These are phyloP conservation scores for Xylaria scruposa DNA, from an alignment of 495 filamentous ascomycete species.

Conservation along the genomic window DNA sequence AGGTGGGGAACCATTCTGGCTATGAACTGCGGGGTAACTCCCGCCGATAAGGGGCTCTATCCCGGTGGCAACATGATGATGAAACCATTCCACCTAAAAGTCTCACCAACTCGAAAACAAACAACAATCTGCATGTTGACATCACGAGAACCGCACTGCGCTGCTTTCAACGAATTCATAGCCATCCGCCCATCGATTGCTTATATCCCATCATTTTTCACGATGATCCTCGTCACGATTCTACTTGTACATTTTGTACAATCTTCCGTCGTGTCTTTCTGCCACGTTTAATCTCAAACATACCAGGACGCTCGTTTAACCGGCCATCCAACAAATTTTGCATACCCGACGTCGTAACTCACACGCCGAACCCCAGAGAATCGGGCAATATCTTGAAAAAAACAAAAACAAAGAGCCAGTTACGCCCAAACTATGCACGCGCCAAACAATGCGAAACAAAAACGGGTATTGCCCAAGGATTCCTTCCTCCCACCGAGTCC, in stretches of 20 bases:
- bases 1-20: constrained; percentile 10
- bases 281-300: neutral
- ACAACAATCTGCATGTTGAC: neutral
- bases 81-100: neutral
- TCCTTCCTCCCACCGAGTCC: constrained; percentile 3
- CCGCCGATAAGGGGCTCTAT: constrained; percentile 22
- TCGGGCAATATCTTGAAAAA: constrained; percentile 22
- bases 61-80: neutral
- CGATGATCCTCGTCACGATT: neutral
- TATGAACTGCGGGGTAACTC: constrained; percentile 20
- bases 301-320: neutral
- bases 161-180: neutral
- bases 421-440: constrained; percentile 41
- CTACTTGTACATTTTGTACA: constrained; percentile 25
- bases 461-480: constrained; percentile 17
- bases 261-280: constrained; percentile 22
- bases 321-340: neutral
- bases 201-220: neutral
- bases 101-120: neutral
- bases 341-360: neutral
- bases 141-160: neutral
- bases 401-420: constrained; percentile 26
- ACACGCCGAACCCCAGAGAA: constrained; percentile 5
- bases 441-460: constrained; percentile 28
- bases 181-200: neutral